phyloP scores from a whole-genome alignment of 805 yeast species.

The Alloascoidea hylecoeti region DNA sequence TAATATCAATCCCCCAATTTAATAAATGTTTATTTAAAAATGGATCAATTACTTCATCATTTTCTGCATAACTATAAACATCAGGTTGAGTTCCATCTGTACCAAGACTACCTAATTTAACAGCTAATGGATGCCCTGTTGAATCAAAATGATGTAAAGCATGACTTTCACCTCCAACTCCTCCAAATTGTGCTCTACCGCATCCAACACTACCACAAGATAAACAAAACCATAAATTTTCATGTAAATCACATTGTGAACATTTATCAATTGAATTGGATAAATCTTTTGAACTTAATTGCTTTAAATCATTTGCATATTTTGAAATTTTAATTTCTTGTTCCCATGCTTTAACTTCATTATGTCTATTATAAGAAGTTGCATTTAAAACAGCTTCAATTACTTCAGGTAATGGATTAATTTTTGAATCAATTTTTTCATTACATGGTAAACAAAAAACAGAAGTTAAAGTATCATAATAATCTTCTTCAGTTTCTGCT shows the following conservation, averaged over 20 bases:
- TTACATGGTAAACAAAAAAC: conserved; percentile 25
- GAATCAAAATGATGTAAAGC: conserved; percentile 60
- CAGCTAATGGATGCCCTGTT: conserved; percentile 65
- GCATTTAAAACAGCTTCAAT: conserved; percentile 36
- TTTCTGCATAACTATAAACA: conserved; percentile 77
- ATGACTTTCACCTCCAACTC: conserved; percentile 87
- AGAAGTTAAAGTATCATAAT: conserved; percentile 30
- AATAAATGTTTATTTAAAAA: conserved; percentile 30
- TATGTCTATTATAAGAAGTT: conserved; percentile 40
- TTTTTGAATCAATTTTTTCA: conserved; percentile 1
- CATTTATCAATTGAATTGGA: conserved; percentile 35
- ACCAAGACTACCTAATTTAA: conserved; percentile 71
- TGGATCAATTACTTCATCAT: conserved; percentile 79
- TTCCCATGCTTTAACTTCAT: conserved; percentile 86
- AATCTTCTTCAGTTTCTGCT: conserved; percentile 47
- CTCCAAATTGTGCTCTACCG: conserved; percentile 91
- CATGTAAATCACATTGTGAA: conserved; percentile 37
- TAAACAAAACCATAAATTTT: conserved; percentile 87
- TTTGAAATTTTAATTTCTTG: conserved; percentile 41
- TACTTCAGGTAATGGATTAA: conserved; percentile 13
- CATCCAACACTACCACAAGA: conserved; percentile 89
- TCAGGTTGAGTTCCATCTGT: conserved; percentile 28
- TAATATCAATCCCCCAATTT: conserved; percentile 54
- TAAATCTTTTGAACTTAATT: conserved; percentile 6
- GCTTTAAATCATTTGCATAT: conserved; percentile 3